phyloP scores from a whole-genome alignment of 2,329 filamentous ascomycete genomes.

The Fusarium papillatum region DNA sequence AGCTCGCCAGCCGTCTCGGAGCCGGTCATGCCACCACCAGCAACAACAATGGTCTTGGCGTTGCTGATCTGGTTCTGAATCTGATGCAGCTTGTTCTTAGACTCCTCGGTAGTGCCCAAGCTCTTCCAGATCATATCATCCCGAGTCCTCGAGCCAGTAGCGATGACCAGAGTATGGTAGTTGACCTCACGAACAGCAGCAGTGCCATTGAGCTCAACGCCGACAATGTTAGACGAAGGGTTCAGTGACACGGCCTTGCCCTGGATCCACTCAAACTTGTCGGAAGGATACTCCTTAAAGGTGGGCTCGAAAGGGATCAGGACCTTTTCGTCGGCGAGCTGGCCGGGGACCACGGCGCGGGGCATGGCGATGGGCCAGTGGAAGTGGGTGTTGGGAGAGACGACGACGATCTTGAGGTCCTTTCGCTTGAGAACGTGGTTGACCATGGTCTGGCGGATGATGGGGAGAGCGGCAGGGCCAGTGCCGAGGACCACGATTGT shows the following conservation, averaged over 20 bases:
- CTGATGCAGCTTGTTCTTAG: constrained; percentile 53
- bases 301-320: constrained; percentile 52
- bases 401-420: constrained; percentile 59
- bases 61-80: constrained; percentile 53
- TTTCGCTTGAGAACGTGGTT: constrained; percentile 54
- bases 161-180: constrained; percentile 68
- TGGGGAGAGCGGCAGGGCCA: constrained; percentile 59
- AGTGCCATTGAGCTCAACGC: constrained; percentile 52
- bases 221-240: constrained; percentile 56
- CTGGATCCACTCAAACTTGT: constrained; percentile 65
- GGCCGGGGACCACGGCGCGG: constrained; percentile 61
- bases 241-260: constrained; percentile 62
- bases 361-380: constrained; percentile 64
- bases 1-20: constrained; percentile 66
- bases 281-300: constrained; percentile 62
- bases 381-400: constrained; percentile 62
- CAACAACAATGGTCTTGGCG: constrained; percentile 64
- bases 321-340: constrained; percentile 57
- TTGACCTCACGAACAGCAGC: constrained; percentile 49
- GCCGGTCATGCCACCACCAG: constrained; percentile 65
- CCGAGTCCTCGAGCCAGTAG: constrained; percentile 63
- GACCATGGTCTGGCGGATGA: constrained; percentile 65
- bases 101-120: constrained; percentile 56
- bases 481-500: constrained; percentile 66
- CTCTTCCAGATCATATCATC: constrained; percentile 65